Evolutionary conservation across 2,329 filamentous ascomycete species (phyloP).

Genomic region (Pseudogymnoascus sp.): DNA sequence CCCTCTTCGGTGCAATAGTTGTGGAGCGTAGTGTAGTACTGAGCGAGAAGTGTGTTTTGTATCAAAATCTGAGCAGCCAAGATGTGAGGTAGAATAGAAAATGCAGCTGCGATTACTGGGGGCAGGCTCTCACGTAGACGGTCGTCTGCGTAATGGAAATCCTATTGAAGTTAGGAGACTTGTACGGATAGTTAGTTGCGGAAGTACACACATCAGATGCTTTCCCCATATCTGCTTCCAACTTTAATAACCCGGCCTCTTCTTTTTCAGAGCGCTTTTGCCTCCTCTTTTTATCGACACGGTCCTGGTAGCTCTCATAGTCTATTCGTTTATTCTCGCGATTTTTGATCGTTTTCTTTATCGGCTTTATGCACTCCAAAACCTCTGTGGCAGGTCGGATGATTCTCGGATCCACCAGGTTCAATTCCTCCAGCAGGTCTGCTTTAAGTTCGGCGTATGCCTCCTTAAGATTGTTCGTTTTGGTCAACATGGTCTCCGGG

Average conservation of each 20-base stretch:
- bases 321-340: constrained; percentile 74
- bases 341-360: constrained; percentile 79
- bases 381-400: constrained; percentile 62
- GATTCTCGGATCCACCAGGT: constrained; percentile 60
- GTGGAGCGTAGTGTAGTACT: constrained; percentile 70
- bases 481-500: constrained; percentile 51
- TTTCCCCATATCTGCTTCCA: constrained; percentile 59
- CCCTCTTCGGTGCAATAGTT: constrained; percentile 61
- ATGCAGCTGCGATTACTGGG: constrained; percentile 59
- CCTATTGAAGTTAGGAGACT: constrained; percentile 32
- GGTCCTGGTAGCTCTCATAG: constrained; percentile 68
- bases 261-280: constrained; percentile 63
- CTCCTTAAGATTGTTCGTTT: constrained; percentile 55
- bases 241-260: constrained; percentile 59
- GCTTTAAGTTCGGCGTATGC: constrained; percentile 62
- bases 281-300: constrained; percentile 64
- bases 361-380: constrained; percentile 57
- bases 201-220: constrained; percentile 48
- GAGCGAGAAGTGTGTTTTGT: constrained; percentile 67
- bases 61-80: constrained; percentile 63
- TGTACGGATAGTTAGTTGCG: constrained; percentile 9
- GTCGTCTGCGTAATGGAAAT: constrained; percentile 67
- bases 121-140: constrained; percentile 65
- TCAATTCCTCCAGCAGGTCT: constrained; percentile 64
- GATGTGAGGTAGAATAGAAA: constrained; percentile 65